Evolutionary conservation across 2,329 filamentous ascomycete species (phyloP).

Genomic region (Knoxdaviesia proteae): DNA sequence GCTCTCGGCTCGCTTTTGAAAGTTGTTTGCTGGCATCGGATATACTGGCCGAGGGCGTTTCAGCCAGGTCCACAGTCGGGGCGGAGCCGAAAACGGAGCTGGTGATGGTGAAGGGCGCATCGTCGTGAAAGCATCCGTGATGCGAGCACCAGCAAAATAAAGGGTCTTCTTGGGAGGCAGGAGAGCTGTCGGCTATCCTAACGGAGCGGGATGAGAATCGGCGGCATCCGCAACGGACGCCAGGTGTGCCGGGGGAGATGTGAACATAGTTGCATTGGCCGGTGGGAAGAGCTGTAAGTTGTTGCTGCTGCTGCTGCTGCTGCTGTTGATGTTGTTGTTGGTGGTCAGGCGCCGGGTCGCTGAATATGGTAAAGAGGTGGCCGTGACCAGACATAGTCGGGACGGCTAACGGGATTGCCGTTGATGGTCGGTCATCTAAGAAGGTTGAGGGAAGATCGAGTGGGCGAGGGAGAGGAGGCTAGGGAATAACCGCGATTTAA

Average conservation of each 20-base stretch:
- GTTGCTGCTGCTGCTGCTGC: too few species aligned
- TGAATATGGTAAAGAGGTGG: too few species aligned
- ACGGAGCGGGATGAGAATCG: conserved; percentile 21
- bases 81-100: neutral
- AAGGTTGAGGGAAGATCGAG: too few species aligned
- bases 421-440: too few species aligned
- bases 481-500: too few species aligned
- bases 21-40: conserved; percentile 20
- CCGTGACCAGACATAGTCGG: too few species aligned
- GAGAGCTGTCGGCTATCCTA: conserved; percentile 10
- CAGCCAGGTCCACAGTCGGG: neutral
- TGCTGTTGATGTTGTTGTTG: too few species aligned
- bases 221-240: conserved; percentile 35
- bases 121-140: conserved; percentile 40
- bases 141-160: conserved; percentile 42
- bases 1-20: conserved; percentile 24
- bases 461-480: too few species aligned
- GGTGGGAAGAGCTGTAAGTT: conserved; percentile 17
- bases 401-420: too few species aligned
- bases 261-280: conserved; percentile 39
- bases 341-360: too few species aligned
- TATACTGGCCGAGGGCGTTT: conserved; percentile 6
- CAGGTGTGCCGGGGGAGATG: conserved; percentile 27
- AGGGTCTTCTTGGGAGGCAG: conserved; percentile 19
- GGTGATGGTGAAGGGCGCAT: conserved; percentile 10